phyloP scores from a whole-genome alignment of 2,329 filamentous ascomycete species.

The Paecilomyces niveus region DNA sequence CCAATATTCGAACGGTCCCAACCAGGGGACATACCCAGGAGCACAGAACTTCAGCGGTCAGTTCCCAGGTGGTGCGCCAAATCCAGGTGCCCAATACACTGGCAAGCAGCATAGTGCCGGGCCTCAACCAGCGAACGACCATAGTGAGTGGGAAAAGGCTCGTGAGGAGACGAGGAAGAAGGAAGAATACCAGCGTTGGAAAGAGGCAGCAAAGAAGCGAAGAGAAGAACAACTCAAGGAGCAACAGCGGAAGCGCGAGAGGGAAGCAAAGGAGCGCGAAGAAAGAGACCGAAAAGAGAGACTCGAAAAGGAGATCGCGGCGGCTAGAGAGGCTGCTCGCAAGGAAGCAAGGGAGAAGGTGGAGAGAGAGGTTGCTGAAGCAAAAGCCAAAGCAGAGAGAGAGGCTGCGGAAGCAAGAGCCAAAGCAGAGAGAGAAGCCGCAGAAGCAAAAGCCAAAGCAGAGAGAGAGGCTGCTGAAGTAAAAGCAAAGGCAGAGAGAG shows the following conservation, averaged over 20 bases:
- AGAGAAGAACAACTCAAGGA: slow-evolving; percentile 21
- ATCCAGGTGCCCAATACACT: slow-evolving; percentile 23
- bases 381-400: slow-evolving; percentile 10
- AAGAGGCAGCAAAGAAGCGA: slow-evolving; percentile 7
- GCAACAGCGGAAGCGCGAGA: slow-evolving; percentile 31
- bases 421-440: slow-evolving; percentile 24
- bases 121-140: slow-evolving; percentile 9
- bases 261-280: slow-evolving; percentile 34
- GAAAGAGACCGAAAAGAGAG: slow-evolving; percentile 33
- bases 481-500: slow-evolving; percentile 24
- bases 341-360: slow-evolving; percentile 18
- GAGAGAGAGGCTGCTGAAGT: slow-evolving; percentile 11
- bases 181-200: slow-evolving; percentile 7
- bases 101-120: slow-evolving; percentile 27
- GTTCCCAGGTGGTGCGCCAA: slow-evolving; percentile 18
- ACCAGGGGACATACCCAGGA: slow-evolving; percentile 15
- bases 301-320: slow-evolving; percentile 24
- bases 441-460: slow-evolving; percentile 11
- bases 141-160: slow-evolving; percentile 6
- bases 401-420: slow-evolving; percentile 14
- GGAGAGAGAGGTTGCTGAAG: slow-evolving; percentile 21
- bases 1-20: slow-evolving; percentile 12
- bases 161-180: slow-evolving; percentile 1
- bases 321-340: slow-evolving; percentile 11
- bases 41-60: slow-evolving; percentile 23